Evolutionary conservation across 2,329 filamentous ascomycete genomes (phyloP).

Genomic region (Arthrobotrys megalospora): DNA sequence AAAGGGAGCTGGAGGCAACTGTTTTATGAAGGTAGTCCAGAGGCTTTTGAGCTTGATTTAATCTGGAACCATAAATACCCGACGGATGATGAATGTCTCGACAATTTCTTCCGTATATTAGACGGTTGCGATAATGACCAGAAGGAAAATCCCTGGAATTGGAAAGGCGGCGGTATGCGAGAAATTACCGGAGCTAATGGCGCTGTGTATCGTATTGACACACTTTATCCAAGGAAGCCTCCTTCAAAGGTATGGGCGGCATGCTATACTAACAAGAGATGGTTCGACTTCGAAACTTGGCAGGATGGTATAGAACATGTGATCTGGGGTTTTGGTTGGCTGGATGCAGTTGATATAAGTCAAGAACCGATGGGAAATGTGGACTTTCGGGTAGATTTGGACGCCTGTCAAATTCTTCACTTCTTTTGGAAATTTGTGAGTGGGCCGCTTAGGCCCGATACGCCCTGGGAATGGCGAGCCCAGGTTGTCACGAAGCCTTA

Average conservation of each 20-base stretch:
- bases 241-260: conserved; percentile 14
- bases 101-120: conserved; percentile 15
- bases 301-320: conserved; percentile 18
- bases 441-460: conserved; percentile 4
- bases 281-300: conserved; percentile 18
- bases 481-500: conserved; percentile 2
- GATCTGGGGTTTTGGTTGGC: conserved; percentile 28
- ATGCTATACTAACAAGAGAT: conserved; percentile 4
- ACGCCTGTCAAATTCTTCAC: neutral
- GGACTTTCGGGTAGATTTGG: conserved; percentile 1
- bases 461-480: conserved; percentile 46
- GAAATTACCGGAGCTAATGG: neutral
- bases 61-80: conserved; percentile 6
- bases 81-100: conserved; percentile 8
- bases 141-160: neutral
- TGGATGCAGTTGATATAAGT: neutral
- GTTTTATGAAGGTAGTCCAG: conserved; percentile 30
- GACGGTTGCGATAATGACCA: conserved; percentile 5
- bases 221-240: conserved; percentile 9
- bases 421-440: conserved; percentile 14
- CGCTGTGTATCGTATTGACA: conserved; percentile 9
- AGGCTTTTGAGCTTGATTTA: conserved; percentile 16
- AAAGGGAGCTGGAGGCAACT: conserved; percentile 8
- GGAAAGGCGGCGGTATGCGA: conserved; percentile 12
- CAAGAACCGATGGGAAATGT: neutral